Evolutionary conservation across 1,284 basidiomycete species (phyloP), one percentile per base, ranked within the genome.

Genomic region (Volvariella surrecta): DNA sequence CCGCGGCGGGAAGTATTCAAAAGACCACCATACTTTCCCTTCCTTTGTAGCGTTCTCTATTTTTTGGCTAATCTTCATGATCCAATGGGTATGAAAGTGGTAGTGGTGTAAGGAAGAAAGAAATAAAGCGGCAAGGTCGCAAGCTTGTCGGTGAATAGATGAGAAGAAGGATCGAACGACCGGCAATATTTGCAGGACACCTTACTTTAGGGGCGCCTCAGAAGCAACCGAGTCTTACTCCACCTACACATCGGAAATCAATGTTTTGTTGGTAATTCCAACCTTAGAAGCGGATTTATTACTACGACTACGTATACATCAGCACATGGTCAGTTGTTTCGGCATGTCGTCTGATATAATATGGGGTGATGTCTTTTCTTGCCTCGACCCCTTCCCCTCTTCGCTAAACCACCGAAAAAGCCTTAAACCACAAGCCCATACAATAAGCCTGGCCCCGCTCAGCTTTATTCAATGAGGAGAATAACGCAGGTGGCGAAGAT

Each of bases 1-100:
- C 51, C 93, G 74, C 21, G 93, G 93, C 45, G 93, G 93, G 56
- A 97, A 97, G 68, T 93, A 97, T 62, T 97, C 93, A 60, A 97
- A 97, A 41, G 88, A 91, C 91, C 91, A 95, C 82, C 89, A 92
- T 50, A 89, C 67, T 54, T 88, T 81, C 51, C 83, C 80, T 55
- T 93, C 86, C 61, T 85, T 82, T 45, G 76, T 67, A 42, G 88
- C 87, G 61, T 88, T 79, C 52, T 84, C 74, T 42, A 94, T 88
- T 69, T 92, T 94, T 63, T 90, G 77, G 52, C 82, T 90, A 61
- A 95, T 89, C 76, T 86, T 93, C 90, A 94, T 93, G 62, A 51
- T 49, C 43, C 45, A 48, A 38, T 45, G 40, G 37, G 40, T 32
- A 46, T 39, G 32, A 24, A 40, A 32, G 46, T 45, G 39, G 20